Evolutionary conservation across 2,329 filamentous ascomycete genomes (phyloP), one percentile per base, ranked within the genome.

Genomic region (Claviceps digitariae): DNA sequence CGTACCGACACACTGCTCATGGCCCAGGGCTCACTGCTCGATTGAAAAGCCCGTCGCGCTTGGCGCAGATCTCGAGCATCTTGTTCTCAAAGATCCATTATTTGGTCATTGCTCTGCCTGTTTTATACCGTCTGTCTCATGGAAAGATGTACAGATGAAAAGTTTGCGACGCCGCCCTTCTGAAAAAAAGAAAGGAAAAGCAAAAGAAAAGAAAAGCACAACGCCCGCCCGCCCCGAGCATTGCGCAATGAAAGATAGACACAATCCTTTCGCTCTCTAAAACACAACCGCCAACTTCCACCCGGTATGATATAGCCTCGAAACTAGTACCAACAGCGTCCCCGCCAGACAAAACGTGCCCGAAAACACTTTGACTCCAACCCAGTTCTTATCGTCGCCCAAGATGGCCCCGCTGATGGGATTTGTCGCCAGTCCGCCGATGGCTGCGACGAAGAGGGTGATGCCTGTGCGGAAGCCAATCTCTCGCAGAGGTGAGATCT

Each of bases 361-460:
- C 0, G 63, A 57, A 51, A 72, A 72, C 3, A 70, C 55, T 58
- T 72, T 72, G 38, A 70, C 60, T 3, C 65, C 66, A 0, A 62
- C 47, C 62, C 65, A 71, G 6, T 63, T 63, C 4, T 61, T 54
- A 0, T 61, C 55, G 1, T 47, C 55, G 0, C 64, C 57, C 2
- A 71, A 50, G 47, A 72, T 70, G 0, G 72, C 71, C 0, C 79
- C 79, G 0, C 70, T 76, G 57, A 83, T 80, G 0, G 81, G 80
- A 53, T 71, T 77, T 0, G 78, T 75, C 2, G 76, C 74, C 17
- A 85, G 65, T 2, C 78, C 79, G 0, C 75, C 75, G 38, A 85
- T 65, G 2, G 76, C 73, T 17, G 76, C 68, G n/a, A 78, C 63
- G 2, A 75, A 73, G 60, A 82, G 83, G 4, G 66, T 57, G 0